Base-by-base conservation (phyloP, 257 asterid species). In the Nemophila menziesii region DNA sequence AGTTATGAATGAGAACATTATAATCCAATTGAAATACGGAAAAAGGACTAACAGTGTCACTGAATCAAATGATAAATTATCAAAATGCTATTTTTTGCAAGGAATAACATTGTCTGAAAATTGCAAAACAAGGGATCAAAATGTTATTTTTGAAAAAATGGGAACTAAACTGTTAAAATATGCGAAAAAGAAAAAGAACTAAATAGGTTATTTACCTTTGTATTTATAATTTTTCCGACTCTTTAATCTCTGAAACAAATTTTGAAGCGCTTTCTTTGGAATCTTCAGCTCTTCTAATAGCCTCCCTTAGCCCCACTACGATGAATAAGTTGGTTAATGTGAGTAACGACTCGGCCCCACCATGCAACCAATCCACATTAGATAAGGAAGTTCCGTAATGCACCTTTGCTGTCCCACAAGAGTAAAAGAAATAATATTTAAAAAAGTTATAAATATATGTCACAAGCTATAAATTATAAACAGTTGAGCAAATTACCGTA, bases 291-390 rank as follows among this genome's bases (percentile, higher is more conserved):
- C 71, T 74, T 43, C 92, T 67, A 37, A 89, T 69, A 60, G 84
- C 92, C 33, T 49, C 70, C 42, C 93, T 66, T 33, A 89, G 77
- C 48, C 98, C 98, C 67, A 89, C 54, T 55, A 89, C 95, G 11
- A 84, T 78, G 74, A 89, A 84, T 55, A 89, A 65, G 79, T 89
- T 89, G 54, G 94, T 84, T 53, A 89, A 67, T 14, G 92, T 74
- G 40, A 89, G 95, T 51, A 84, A 63, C 14, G 98, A 89, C 75
- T 89, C 98, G 6, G 95, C 98, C 44, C 98, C 92, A 57, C 95
- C 95, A 29, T 84, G 98, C 74, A 84, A 66, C 93, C 95, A 89
- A 52, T 89, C 98, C 29, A 84, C 93, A 48, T 89, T 84, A 54
- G 97, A 86, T 59, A 86, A 72, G 19, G 94, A 79, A 48, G 93